Percentiles rank a stretch among this genome's conserved stretches.
Conservation (phyloP, 768 basidiomycete species). For the Boletus fagicola region DNA sequence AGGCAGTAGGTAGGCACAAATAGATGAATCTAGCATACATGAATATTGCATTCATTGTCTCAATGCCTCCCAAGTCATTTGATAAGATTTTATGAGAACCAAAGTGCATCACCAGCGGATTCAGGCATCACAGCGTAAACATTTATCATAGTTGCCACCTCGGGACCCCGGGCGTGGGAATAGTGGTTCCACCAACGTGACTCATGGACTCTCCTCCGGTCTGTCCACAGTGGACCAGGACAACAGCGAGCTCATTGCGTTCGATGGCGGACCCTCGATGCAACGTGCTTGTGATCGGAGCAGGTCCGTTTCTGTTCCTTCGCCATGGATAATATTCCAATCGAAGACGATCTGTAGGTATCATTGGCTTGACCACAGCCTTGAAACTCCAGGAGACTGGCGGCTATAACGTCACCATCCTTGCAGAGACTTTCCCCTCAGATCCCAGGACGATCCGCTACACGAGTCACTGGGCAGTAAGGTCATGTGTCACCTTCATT, state of each 20-base stretch:
- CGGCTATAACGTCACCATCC: conserved; percentile 57
- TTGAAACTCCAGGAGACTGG: conserved; percentile 60
- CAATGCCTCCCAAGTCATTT: no score
- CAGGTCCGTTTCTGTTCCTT: not conserved
- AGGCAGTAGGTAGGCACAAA: conserved; percentile 28
- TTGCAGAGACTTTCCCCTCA: conserved; percentile 65
- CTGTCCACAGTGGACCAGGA: not conserved
- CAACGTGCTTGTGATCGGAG: conserved; percentile 6
- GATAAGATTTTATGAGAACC: not conserved
- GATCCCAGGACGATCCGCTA: conserved; percentile 68
- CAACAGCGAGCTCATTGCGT: not conserved
- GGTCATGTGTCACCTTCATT: conserved; percentile 14
- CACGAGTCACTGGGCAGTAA: conserved; percentile 76
- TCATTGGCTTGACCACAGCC: conserved; percentile 72
- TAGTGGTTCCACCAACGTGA: no score
- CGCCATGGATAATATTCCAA: not conserved
- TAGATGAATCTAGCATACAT: not conserved
- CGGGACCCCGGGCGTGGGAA: no score
- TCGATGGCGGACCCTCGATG: not conserved
- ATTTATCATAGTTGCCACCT: no score
- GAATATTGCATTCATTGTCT: not conserved
- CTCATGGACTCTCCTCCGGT: no score
- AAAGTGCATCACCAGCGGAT: no score
- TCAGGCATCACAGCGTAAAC: no score
- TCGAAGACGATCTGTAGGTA: conserved; percentile 42